A percentile compares a stretch with the other conserved stretches of the same genome.
phyloP scores from a whole-genome alignment of 2,329 filamentous ascomycete genomes.

The Huntiella decipiens region DNA sequence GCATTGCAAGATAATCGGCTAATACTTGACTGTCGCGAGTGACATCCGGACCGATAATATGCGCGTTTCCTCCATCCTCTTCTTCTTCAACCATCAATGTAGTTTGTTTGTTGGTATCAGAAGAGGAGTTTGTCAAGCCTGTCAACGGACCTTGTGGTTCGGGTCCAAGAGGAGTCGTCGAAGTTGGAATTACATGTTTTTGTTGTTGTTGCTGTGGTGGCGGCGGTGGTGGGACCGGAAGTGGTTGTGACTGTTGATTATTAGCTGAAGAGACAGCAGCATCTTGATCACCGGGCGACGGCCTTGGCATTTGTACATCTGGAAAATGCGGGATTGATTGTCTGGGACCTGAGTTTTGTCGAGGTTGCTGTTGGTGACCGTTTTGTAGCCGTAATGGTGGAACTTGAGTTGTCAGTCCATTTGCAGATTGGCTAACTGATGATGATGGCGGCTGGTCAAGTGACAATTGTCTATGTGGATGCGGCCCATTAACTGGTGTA shows the following conservation, averaged over 20 bases:
- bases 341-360: neutral
- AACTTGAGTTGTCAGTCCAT: neutral
- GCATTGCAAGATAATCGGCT: constrained; percentile 33
- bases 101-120: constrained; percentile 11
- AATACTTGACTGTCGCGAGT: constrained; percentile 42
- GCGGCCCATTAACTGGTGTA: neutral
- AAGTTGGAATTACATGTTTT: neutral
- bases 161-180: constrained; percentile 5
- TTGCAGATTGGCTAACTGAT: neutral
- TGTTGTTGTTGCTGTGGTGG: neutral
- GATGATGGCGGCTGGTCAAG: neutral
- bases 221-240: neutral
- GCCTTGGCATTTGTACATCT: too few species aligned
- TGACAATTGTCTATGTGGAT: neutral
- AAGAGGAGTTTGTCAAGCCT: constrained; percentile 2
- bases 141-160: constrained; percentile 7
- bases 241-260: too few species aligned
- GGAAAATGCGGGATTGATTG: neutral
- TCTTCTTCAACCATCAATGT: constrained; percentile 16
- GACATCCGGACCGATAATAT: constrained; percentile 40
- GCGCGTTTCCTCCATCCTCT: constrained; percentile 24
- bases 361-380: neutral
- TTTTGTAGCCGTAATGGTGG: neutral
- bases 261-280: too few species aligned
- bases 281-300: too few species aligned